Evolutionary conservation across 2,329 filamentous ascomycete genomes (phyloP), one percentile per base, ranked within the genome.

Genomic region (Metarhizium humberi): DNA sequence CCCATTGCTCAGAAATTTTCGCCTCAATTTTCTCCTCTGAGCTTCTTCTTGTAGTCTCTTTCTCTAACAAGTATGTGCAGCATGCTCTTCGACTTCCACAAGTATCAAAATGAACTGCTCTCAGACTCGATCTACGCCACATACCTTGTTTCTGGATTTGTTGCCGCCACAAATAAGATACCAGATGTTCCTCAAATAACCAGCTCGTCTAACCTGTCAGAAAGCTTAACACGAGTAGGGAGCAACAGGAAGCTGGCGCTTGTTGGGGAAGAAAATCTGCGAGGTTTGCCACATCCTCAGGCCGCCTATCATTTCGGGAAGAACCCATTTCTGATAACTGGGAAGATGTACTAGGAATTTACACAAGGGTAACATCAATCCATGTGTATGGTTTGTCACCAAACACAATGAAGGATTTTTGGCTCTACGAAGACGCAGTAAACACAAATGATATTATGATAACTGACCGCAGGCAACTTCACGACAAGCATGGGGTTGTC

Each of bases 51-150:
- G 64, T 45, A 58, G 42, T 45, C 54, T 32, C 29, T 56, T 16
- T 14, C 3, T 60, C 11, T 66, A n/a, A 53, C 57, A 11, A 53
- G 20, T 20, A 1, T 48, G 10, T 34, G 11, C 53, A 95, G 90
- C 64, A 92, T 96, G 81, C 84, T 97, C 3, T 95, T 86, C 71
- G 91, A 95, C 36, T 97, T 95, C 62, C 83, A 96, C 69, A 78
- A 79, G 59, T 81, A 78, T 55, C 88, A 95, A 87, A 69, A 95
- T 94, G 81, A 82, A 92, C 16, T 95, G 83, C 71, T 88, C 58
- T 78, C 87, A 0, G 80, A 83, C 25, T 86, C 84, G 30, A 77
- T 96, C n/a, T 83, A 95, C 72, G 94, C 92, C 48, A 96, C 91
- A n/a, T 99, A 96, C 71, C 75, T 96, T 51, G 68, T 99, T 49